These are phyloP conservation scores for Neofusicoccum sp. DNA, from an alignment of 2,329 filamentous ascomycete species.

Conservation along the genomic window DNA sequence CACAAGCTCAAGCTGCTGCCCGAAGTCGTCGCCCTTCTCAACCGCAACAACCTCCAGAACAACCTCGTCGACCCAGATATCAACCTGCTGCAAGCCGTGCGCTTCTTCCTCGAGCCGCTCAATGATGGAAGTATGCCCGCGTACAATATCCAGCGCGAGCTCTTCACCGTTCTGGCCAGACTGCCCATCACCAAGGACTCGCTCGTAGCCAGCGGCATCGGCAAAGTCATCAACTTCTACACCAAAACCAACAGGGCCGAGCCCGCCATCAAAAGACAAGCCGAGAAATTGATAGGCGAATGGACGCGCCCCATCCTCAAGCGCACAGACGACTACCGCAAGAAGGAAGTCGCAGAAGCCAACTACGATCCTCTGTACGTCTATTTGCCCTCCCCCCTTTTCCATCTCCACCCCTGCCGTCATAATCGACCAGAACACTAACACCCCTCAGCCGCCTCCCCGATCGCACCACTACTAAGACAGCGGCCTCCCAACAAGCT, in stretches of 20 bases:
- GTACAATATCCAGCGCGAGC: slow-evolving; percentile 94
- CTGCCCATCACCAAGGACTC: slow-evolving; percentile 90
- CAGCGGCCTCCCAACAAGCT: slow-evolving; percentile 32
- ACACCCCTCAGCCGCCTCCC: slow-evolving; percentile 28
- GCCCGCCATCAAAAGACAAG: slow-evolving; percentile 84
- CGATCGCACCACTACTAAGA: slow-evolving; percentile 26
- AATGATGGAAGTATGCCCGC: slow-evolving; percentile 92
- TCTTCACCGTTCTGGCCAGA: slow-evolving; percentile 76
- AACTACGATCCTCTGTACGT: slow-evolving; percentile 58
- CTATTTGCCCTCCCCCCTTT: neutral
- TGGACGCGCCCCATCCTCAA: slow-evolving; percentile 95
- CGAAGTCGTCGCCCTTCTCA: slow-evolving; percentile 82
- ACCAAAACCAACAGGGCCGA: slow-evolving; percentile 92
- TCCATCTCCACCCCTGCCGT: too few species aligned
- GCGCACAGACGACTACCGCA: slow-evolving; percentile 91
- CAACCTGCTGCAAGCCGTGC: slow-evolving; percentile 90
- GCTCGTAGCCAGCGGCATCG: slow-evolving; percentile 86
- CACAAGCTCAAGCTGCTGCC: slow-evolving; percentile 94
- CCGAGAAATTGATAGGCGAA: slow-evolving; percentile 86
- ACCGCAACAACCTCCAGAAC: slow-evolving; percentile 81
- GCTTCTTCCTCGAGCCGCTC: slow-evolving; percentile 94
- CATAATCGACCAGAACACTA: slow-evolving; percentile 23
- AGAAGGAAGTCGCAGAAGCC: slow-evolving; percentile 66
- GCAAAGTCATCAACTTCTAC: slow-evolving; percentile 95
- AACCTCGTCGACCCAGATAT: slow-evolving; percentile 90